Conservation (phyloP, 768 basidiomycete species). For the Termitomyces heimii region DNA sequence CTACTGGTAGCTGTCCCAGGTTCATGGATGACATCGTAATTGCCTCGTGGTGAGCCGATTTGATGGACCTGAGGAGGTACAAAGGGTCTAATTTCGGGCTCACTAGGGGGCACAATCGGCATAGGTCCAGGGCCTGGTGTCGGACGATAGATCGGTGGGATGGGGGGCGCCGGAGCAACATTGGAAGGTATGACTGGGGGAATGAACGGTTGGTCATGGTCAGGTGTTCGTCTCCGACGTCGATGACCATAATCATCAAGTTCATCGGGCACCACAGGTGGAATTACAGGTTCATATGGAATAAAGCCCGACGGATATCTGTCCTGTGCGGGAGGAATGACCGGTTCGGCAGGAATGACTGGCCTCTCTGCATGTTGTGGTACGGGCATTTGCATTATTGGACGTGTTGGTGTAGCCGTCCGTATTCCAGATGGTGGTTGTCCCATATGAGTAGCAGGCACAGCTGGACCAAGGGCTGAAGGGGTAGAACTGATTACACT, state of each 20-base stretch:
- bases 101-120: slow-evolving; percentile 7
- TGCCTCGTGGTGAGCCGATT: neutral
- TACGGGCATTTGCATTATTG: slow-evolving; percentile 5
- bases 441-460: neutral
- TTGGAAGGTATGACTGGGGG: neutral
- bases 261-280: slow-evolving; percentile 17
- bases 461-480: neutral
- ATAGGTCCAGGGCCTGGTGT: slow-evolving; percentile 10
- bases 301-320: slow-evolving; percentile 13
- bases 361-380: slow-evolving; percentile 3
- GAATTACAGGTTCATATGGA: slow-evolving; percentile 25
- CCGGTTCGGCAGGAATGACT: slow-evolving; percentile 10
- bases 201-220: slow-evolving; percentile 8
- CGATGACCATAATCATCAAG: neutral
- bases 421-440: neutral
- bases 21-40: neutral
- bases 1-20: neutral
- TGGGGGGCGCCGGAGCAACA: slow-evolving; percentile 11
- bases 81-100: neutral
- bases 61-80: slow-evolving; percentile 5
- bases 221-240: slow-evolving; percentile 1
- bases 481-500: slow-evolving; percentile 5
- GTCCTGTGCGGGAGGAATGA: slow-evolving; percentile 7
- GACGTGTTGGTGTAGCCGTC: slow-evolving; percentile 3
- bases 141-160: slow-evolving; percentile 10